Base-by-base conservation (phyloP, 345 rosid genomes). In the Brassica incana region DNA sequence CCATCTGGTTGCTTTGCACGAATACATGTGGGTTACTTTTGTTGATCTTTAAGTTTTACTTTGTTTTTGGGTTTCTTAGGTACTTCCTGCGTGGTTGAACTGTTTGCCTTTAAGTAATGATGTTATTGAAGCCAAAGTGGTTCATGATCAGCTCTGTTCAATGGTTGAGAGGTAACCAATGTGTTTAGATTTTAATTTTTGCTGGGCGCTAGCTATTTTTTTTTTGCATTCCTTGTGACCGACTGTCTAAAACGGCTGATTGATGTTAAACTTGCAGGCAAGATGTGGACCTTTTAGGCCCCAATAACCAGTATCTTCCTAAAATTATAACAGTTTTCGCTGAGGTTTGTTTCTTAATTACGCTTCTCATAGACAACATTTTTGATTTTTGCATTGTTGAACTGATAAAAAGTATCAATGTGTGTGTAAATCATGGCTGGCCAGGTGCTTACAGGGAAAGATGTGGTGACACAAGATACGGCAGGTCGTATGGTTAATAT, bases 11-110 rank as follows among this genome's bases (percentile, higher is more conserved):
- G 50, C 5, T 18, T 16, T 0, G 58, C n/a, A 48, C 8, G 1
- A 33, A 27, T 54, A 35, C 38, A 69, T 29, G 11, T 80, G 52
- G 50, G 45, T 63, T 69, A 8, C 29, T 38, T 73, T 23, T 65
- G 67, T 20, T 70, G 40, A 54, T 36, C 32, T 14, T 56, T 76
- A 65, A 40, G 35, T 7, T 18, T 40, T 23, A 56, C 12, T 62
- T 9, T 35, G 35, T 11, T 61, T 30, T 12, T 15, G 9, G 30
- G 67, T 30, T 58, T 6, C 1, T 71, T 83, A 96, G 99, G 91
- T 96, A 75, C 83, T 96, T 69, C 98, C 98, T 35, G 97, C 99
- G 25, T 96, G 99, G 99, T 85, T 96, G 85, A 96, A 90, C 85
- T 96, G 99, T 85, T 87, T 96, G 84, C 99, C 99, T 3, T 82